Conservation (phyloP, 768 basidiomycete genomes). For the Termitomyces sp. region DNA sequence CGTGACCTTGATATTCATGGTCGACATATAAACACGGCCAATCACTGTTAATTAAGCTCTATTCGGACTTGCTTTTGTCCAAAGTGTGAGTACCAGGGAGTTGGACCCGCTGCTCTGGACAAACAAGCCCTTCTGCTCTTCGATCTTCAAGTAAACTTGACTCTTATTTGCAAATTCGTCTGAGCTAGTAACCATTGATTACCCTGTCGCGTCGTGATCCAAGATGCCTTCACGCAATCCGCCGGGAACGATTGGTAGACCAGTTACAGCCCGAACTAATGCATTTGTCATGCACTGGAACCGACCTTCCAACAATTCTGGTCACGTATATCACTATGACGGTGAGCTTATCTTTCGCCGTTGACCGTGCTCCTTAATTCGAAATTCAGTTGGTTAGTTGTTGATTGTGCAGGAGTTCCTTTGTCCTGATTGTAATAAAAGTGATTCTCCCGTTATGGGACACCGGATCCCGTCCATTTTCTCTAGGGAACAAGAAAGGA, state of each 20-base stretch:
- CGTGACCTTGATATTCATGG: too few species aligned
- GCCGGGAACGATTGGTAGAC: conserved; percentile 7
- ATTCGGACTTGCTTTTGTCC: conserved; percentile 6
- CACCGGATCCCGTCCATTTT: conserved; percentile 9
- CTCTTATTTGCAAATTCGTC: background rate
- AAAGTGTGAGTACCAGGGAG: conserved; percentile 1
- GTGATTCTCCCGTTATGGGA: conserved; percentile 19
- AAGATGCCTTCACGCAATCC: conserved; percentile 4
- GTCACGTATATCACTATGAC: conserved; percentile 19
- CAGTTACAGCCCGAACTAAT: conserved; percentile 13
- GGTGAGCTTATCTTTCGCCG: conserved; percentile 10
- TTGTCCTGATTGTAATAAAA: background rate
- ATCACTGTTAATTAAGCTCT: background rate
- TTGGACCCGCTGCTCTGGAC: conserved; percentile 4
- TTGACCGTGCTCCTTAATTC: background rate
- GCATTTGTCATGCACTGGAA: conserved; percentile 18
- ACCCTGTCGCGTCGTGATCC: background rate
- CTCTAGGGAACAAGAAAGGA: conserved; percentile 20
- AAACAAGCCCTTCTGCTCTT: background rate
- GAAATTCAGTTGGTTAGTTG: conserved; percentile 3
- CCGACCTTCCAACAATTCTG: background rate
- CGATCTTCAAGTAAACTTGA: background rate
- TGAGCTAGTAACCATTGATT: background rate
- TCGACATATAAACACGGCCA: background rate
- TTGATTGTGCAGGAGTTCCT: background rate